These are phyloP conservation scores for Emericellopsis cladophorae DNA, from an alignment of 2,329 filamentous ascomycete genomes.

Conservation along the genomic window DNA sequence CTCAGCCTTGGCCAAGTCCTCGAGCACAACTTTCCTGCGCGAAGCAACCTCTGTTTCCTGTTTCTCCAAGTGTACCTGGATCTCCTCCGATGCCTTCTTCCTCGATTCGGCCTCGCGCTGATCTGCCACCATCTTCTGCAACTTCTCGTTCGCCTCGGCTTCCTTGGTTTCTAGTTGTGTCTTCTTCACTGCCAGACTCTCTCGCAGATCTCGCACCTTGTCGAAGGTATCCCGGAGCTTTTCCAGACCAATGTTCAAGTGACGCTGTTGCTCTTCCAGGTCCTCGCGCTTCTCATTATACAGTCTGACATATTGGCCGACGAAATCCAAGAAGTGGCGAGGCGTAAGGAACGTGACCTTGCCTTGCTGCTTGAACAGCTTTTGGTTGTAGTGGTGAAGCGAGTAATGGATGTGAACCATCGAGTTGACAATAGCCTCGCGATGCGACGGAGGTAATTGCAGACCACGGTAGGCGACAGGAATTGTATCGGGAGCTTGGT, in stretches of 20 bases:
- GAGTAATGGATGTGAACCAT: conserved; percentile 99
- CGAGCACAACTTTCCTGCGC: conserved; percentile 71
- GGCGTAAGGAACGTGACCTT: conserved; percentile 89
- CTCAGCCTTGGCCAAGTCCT: conserved; percentile 81
- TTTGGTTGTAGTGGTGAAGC: conserved; percentile 76
- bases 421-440: conserved; percentile 86
- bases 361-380: conserved; percentile 82
- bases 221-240: conserved; percentile 94
- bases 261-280: conserved; percentile 93
- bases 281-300: conserved; percentile 99
- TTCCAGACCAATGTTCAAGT: conserved; percentile 95
- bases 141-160: conserved; percentile 89
- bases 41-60: conserved; percentile 80
- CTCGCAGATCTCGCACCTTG: conserved; percentile 86
- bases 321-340: conserved; percentile 94
- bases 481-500: conserved; percentile 77
- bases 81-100: conserved; percentile 76
- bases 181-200: conserved; percentile 89
- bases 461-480: conserved; percentile 86
- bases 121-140: conserved; percentile 93
- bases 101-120: conserved; percentile 89
- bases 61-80: conserved; percentile 74
- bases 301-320: conserved; percentile 91
- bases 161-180: conserved; percentile 87
- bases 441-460: conserved; percentile 72